Evolutionary conservation across 2,329 filamentous ascomycete species (phyloP), one percentile per base, ranked within the genome.

Genomic region (Chaetomium sp.): DNA sequence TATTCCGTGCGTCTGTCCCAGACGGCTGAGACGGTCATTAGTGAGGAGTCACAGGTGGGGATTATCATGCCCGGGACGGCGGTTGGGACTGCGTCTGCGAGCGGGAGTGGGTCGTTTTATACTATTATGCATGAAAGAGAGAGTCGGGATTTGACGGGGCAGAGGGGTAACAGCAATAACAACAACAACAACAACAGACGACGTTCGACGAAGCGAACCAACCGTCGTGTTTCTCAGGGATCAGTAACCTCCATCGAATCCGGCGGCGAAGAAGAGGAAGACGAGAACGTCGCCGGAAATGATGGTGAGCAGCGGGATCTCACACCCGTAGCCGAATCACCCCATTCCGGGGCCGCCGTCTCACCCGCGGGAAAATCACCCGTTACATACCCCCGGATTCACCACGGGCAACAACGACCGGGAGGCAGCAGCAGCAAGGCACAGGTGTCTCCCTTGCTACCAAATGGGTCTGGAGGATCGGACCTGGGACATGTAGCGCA

Each of bases 251-350:
- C 72, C 0, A 75, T 76, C 49, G 69, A 67, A n/a, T 68, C 62
- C 9, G 67, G 19, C 19, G 19, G 19, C 19, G 19, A 59, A 10
- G 58, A 36, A 3, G 56, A 63, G 9, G 62, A 63, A 7, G 62
- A 62, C 11, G 62, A 62, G 5, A 58, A 55, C 14, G 46, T 58
- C 27, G 56, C 57, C 10, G 57, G 59, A 9, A 59, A 57, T n/a
- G 60, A 64, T 11, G 35, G 50, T n/a, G 19, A 27, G 19, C 65
- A 61, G 46, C 53, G 44, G 8, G 71, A 69, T 45, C 69, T 80
- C 4, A 78, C 78, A 0, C 78, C 78, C 1, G 77, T 81, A 5
- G 68, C 68, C 10, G 78, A 81, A 61, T 78, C 75, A 0, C 76
- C 76, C 2, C 65, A 66, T 11, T 57, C 62, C 1, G 60, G 62